These are phyloP conservation scores for Sarocladium kiliense DNA, from an alignment of 2,329 filamentous ascomycete genomes.

Conservation along the genomic window DNA sequence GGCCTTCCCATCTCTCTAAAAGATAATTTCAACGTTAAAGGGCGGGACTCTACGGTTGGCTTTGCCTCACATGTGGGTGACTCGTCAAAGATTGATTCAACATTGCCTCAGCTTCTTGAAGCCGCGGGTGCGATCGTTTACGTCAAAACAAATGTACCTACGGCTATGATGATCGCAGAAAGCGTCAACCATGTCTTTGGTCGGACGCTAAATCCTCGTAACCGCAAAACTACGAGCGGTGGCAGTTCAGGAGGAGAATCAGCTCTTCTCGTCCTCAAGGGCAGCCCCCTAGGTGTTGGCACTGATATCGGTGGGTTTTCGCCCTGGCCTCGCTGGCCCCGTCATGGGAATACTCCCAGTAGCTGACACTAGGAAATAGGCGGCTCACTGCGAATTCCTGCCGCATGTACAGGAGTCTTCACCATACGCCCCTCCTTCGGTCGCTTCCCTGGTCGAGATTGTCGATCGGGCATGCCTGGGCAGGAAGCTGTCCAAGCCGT, in stretches of 20 bases:
- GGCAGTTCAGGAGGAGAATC: slow-evolving; percentile 65
- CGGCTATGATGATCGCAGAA: slow-evolving; percentile 66
- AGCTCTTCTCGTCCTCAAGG: slow-evolving; percentile 54
- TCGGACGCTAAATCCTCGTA: slow-evolving; percentile 56
- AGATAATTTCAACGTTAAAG: slow-evolving; percentile 62
- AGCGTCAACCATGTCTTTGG: slow-evolving; percentile 62
- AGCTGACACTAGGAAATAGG: background rate
- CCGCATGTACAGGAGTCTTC: slow-evolving; percentile 34
- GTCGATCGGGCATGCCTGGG: slow-evolving; percentile 8
- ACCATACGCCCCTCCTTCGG: slow-evolving; percentile 28
- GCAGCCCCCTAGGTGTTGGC: slow-evolving; percentile 56
- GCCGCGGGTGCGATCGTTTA: slow-evolving; percentile 48
- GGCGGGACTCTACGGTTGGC: slow-evolving; percentile 57
- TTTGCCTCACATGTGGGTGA: slow-evolving; percentile 58
- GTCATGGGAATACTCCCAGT: background rate
- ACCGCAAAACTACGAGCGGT: slow-evolving; percentile 54
- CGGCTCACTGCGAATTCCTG: slow-evolving; percentile 12
- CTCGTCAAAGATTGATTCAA: slow-evolving; percentile 39
- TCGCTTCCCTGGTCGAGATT: slow-evolving; percentile 18
- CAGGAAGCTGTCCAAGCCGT: slow-evolving; percentile 8
- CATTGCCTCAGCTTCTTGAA: slow-evolving; percentile 42
- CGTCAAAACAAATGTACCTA: slow-evolving; percentile 54
- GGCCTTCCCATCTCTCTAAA: slow-evolving; percentile 62
- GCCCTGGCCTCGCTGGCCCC: background rate
- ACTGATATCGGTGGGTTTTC: slow-evolving; percentile 48